Base-by-base conservation (phyloP, 768 basidiomycete genomes). In the Tremella mesenterica region DNA sequence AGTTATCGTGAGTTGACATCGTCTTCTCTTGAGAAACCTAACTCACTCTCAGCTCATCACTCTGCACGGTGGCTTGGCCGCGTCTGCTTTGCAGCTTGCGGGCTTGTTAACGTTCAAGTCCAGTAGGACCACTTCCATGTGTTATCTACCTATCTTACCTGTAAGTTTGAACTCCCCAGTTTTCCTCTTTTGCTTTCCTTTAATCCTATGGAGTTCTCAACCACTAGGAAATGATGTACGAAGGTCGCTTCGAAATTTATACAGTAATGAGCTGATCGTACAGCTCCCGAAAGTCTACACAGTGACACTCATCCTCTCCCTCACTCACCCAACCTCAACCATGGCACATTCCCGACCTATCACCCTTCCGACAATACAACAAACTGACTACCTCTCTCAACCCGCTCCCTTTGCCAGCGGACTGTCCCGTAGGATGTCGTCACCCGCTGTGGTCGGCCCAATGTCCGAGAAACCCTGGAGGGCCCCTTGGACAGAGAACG, bases 261-360 rank as follows among this genome's bases (percentile, higher is more conserved):
- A 48, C 12, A 36, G 8, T 23, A 18, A 48, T 41, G 13, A 4
- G 27, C 44, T 28, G 28, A 56, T 27, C 21, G n/a, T 10, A 6
- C 18, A 63, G 62, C 51, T 67, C 7, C 62, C 62, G 14, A 67
- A 67, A 52, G 55, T 64, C 16, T 67, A 64, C 53, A 62, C 46
- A 25, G 59, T 67, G 36, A 67, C 65, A 16, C 53, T 67, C 21
- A 52, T 67, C 26, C 54, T 67, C n/a, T 62, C 65, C 20, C 47
- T 67, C 6, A 57, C 62, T 41, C n/a, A 23, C 38, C 38, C 38
- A 18, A 18, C 14, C 28, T 56, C 1, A 53, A 56, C 1, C 53
- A 58, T 50, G 10, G 36, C 26, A n/a, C 52, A 50, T 10, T 56
- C 54, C 8, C 54, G 53, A 16, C 28, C 52, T 9, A 47, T 56